Base-by-base conservation (phyloP, 1,284 basidiomycete species). In the Tranzscheliella williamsii region DNA sequence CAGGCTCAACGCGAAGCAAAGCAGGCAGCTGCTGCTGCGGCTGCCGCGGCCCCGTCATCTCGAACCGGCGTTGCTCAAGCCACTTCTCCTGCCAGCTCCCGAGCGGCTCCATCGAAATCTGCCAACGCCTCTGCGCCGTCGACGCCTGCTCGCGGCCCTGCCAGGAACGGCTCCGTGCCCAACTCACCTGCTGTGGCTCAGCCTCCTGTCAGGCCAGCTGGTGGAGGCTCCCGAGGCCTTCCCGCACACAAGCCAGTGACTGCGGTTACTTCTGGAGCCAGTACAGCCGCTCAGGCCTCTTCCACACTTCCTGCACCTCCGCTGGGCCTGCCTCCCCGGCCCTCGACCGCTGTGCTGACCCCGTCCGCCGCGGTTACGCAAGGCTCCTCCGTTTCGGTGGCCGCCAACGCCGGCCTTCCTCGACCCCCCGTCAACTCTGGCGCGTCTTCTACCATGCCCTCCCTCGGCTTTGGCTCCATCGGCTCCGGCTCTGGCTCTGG, bases 1-100 rank as follows among this genome's bases (percentile, higher is more conserved):
- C 76, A 52, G 63, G 62, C 33, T 40, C 70, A 82, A 81, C 54
- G 87, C 87, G 64, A 60, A 73, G 78, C 42, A 78, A 80, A 67
- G 79, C 79, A 47, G 79, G 45, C 47, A 15, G 42, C 46, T 20
- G 40, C 52, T 20, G 42, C 45, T 22, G 35, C 30, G 16, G 27
- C 40, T 18, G 42, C 56, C 20, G 37, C 45, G 22, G 18, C 46
- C 24, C 56, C 42, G 12, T 39, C 37, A 22, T 13, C 50, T 2
- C 24, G 45, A 15, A 31, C 37, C 7, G 49, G 42, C 12, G 40
- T 37, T 22, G 40, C 40, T 29, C 34, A 24, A 4, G 45, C 50
- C 22, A 32, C 9, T 16, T 61, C 57, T 24, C 50, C 50, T 20
- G 37, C 57, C 16, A 36, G 42, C 16, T 43, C 33, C 21, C 31